Conservation (phyloP, 225 moss, liverwort and hornwort genomes). For the Climacium dendroides region DNA sequence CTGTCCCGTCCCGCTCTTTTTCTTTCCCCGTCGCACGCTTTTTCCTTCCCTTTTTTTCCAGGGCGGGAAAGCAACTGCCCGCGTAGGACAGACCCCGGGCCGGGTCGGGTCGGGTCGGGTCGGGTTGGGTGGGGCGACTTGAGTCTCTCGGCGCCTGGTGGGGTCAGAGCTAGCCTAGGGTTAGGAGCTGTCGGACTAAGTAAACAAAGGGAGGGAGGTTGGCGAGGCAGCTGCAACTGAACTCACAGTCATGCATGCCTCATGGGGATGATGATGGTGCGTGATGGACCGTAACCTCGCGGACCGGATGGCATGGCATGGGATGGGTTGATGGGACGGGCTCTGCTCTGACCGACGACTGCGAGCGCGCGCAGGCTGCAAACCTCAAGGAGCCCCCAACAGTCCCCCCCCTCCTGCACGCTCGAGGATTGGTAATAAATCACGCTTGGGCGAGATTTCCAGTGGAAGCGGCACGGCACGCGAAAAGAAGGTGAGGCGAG, state of each 20-base stretch:
- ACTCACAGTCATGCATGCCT: not conserved
- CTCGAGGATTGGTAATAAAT: not conserved
- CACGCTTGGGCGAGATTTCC: not conserved
- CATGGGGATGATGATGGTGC: not conserved
- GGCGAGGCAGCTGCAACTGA: not conserved
- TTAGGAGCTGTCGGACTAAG: not conserved
- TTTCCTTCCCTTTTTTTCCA: not conserved
- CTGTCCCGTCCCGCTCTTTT: not conserved
- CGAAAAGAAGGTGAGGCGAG: not conserved
- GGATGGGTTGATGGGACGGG: not conserved
- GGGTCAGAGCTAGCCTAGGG: not conserved
- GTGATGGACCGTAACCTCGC: not conserved
- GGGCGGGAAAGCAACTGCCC: not conserved
- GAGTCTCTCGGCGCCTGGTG: not conserved
- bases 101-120: not conserved
- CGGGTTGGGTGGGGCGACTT: no score
- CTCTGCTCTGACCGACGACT: conserved; percentile 1
- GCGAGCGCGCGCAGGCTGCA: not conserved
- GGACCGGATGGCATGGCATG: not conserved
- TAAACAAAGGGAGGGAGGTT: not conserved
- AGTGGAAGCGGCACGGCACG: not conserved
- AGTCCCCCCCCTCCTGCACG: not conserved
- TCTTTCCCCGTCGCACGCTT: not conserved
- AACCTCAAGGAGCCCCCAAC: not conserved
- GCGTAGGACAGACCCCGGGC: not conserved